phyloP scores from a whole-genome alignment of 768 basidiomycete species.

The Suillus americanus region DNA sequence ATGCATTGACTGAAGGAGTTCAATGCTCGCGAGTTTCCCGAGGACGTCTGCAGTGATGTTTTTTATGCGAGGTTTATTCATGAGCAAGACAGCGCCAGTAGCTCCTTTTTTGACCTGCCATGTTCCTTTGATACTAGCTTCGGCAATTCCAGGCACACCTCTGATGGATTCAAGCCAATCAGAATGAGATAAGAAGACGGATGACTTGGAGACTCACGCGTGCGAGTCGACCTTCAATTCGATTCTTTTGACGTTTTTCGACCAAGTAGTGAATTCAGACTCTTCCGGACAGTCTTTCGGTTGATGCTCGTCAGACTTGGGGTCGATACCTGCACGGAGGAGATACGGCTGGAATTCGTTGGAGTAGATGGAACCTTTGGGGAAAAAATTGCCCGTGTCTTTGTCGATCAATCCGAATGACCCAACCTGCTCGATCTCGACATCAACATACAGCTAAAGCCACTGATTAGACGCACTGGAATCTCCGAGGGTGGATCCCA shows the following conservation, averaged over 20 bases:
- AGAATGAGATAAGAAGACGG: neutral
- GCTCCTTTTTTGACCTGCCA: conserved; percentile 1
- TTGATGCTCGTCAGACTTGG: neutral
- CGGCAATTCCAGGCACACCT: neutral
- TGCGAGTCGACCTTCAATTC: neutral
- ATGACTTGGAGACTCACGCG: neutral
- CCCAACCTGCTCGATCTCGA: neutral
- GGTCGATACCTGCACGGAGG: neutral
- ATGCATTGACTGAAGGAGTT: neutral
- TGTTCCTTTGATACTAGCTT: conserved; percentile 1
- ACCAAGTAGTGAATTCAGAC: neutral
- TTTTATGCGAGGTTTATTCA: conserved; percentile 3
- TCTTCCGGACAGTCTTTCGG: neutral
- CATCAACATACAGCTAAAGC: neutral
- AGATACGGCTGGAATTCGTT: neutral
- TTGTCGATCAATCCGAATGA: neutral
- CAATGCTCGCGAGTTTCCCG: neutral
- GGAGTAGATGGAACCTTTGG: neutral
- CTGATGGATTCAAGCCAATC: neutral
- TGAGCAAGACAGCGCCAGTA: neutral
- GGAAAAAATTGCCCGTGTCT: neutral
- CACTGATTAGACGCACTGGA: neutral
- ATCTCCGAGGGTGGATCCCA: conserved; percentile 3
- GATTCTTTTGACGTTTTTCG: neutral
- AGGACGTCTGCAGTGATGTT: neutral